Base-by-base conservation (phyloP, 2,329 filamentous ascomycete species). In the Lachnellula suecica region DNA sequence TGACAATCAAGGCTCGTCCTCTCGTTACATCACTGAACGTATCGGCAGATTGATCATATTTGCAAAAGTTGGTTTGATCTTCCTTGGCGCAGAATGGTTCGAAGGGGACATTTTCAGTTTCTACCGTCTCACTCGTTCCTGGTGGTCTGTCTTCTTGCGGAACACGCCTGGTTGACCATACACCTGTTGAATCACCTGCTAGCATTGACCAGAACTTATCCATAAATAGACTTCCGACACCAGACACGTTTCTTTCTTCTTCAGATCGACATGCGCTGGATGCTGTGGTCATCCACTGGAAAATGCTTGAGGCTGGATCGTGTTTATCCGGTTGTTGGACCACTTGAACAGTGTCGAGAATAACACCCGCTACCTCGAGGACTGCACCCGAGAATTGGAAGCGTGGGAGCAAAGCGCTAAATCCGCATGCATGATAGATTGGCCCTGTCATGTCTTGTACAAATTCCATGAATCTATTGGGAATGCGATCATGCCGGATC, bases 1-100 rank as follows among this genome's bases (percentile, higher is more conserved):
- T 56, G 31, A 52, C 47, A 11, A 52, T 41, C 46, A 56, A 41
- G 17, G 23, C 25, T 34, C 53, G 25, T 31, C 53, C 53, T 19
- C 37, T 45, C 4, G 49, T 49, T 9, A 55, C 45, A 3, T 52
- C 29, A 5, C 13, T 4, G 9, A 25, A 44, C 27, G 51, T 13
- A 19, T 50, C 52, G 4, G 29, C 27, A 8, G 37, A 24, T 1
- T 19, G 40, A 20, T 23, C 9, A 15, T 19, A 44, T 13, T 38
- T 38, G n/a, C 19, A 19, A 17, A 37, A 15, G 19, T 37, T 49
- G 2, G 38, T 43, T 17, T 20, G 11, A 19, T 44, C 40, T 49
- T 44, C 40, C 23, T 38, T 34, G 17, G 44, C 9, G 35, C 47
- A 49, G 4, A n/a, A 6, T 13, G 41, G 19, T 10, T 40, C 23